A percentile compares a stretch with the other conserved stretches of the same genome.
phyloP scores from a whole-genome alignment of 1,139 yeast genomes.

The Magnusiomyces suaveolens region DNA sequence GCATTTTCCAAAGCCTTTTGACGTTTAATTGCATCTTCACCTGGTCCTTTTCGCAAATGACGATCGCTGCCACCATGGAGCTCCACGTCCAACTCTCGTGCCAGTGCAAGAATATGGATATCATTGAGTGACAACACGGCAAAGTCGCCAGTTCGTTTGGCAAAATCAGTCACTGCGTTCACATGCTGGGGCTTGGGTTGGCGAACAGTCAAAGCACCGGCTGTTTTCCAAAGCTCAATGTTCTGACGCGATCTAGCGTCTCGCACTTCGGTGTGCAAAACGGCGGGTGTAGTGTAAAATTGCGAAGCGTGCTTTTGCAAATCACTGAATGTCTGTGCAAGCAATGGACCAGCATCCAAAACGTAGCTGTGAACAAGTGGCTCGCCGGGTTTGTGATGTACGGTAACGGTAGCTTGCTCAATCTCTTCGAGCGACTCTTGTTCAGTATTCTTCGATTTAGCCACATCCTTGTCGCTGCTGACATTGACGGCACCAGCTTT shows the following conservation, averaged over 20 bases:
- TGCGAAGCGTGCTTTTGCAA: constrained; percentile 57
- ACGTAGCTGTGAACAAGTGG: constrained; percentile 36
- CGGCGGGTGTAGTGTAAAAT: constrained; percentile 88
- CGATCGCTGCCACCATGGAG: constrained; percentile 42
- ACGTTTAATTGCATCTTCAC: constrained; percentile 1
- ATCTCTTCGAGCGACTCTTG: neutral
- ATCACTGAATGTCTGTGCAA: constrained; percentile 73
- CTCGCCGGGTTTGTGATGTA: neutral
- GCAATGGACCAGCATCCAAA: constrained; percentile 89
- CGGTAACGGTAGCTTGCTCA: constrained; percentile 3
- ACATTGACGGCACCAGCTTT: too few species aligned
- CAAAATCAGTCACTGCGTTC: constrained; percentile 59
- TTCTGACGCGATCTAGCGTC: constrained; percentile 81
- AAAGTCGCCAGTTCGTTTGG: constrained; percentile 85
- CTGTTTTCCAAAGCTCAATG: constrained; percentile 53
- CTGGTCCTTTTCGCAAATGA: constrained; percentile 41
- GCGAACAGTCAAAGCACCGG: constrained; percentile 42
- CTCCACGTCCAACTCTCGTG: constrained; percentile 78
- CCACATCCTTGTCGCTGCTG: neutral
- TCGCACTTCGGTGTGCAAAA: constrained; percentile 60
- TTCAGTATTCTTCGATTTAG: neutral
- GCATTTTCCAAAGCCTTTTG: constrained; percentile 2
- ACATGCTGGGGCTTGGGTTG: constrained; percentile 67
- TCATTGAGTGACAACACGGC: constrained; percentile 83
- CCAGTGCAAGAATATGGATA: constrained; percentile 81